Conservation (phyloP, 345 rosid species). For the Luvunga scandens region DNA sequence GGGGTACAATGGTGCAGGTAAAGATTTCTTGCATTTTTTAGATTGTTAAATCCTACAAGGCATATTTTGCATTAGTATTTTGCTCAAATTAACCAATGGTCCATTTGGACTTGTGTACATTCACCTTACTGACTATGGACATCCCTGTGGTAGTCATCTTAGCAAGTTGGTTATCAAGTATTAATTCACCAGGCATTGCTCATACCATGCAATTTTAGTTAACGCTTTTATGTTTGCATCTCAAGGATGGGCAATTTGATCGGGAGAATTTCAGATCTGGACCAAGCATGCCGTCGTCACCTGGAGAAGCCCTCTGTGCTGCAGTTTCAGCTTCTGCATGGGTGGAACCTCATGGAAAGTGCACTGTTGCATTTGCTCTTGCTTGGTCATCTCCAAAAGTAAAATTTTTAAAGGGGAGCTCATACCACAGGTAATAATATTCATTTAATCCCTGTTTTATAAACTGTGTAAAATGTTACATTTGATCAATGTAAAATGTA, state of each 20-base stretch:
- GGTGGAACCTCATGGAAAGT: slow-evolving; percentile 98
- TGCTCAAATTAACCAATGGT: background rate
- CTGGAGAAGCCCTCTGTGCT: slow-evolving; percentile 87
- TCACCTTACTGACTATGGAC: slow-evolving; percentile 5
- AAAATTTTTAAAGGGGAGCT: slow-evolving; percentile 85
- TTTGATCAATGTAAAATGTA: background rate
- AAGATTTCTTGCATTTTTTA: slow-evolving; percentile 7
- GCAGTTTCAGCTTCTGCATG: slow-evolving; percentile 97
- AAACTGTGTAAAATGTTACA: background rate
- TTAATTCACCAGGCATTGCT: background rate
- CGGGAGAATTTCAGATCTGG: slow-evolving; percentile 64
- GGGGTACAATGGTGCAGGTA: slow-evolving; percentile 85
- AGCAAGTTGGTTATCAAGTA: background rate
- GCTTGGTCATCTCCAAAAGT: slow-evolving; percentile 98
- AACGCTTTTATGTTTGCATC: slow-evolving; percentile 15
- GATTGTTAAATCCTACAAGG: background rate
- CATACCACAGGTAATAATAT: slow-evolving; percentile 70
- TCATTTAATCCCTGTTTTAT: background rate
- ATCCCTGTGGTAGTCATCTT: background rate
- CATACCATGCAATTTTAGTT: background rate
- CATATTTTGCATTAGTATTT: background rate
- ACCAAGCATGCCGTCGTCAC: slow-evolving; percentile 69
- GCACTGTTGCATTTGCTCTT: slow-evolving; percentile 90
- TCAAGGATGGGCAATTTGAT: slow-evolving; percentile 85
- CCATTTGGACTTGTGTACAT: background rate